Percentiles rank a stretch among this genome's conserved stretches.
These are phyloP conservation scores for Xylaria curta DNA, from an alignment of 495 filamentous ascomycete genomes.

Conservation along the genomic window DNA sequence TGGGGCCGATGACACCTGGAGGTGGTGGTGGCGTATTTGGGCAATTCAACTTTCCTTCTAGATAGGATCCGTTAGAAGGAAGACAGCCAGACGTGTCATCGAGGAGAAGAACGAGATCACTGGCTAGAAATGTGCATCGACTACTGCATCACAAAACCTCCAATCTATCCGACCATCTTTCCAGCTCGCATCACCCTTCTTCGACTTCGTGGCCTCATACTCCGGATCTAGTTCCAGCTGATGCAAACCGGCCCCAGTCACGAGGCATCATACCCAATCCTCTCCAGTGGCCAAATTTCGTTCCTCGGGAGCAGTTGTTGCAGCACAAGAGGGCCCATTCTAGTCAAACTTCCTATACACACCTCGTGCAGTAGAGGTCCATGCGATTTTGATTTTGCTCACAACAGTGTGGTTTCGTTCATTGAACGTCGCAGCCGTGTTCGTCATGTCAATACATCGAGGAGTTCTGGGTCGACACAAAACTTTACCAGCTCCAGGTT, in stretches of 20 bases:
- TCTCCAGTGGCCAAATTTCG: conserved; percentile 20
- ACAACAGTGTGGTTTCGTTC: neutral
- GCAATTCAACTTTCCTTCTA: conserved; percentile 55
- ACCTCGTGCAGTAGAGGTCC: neutral
- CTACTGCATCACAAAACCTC: neutral
- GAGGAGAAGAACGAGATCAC: conserved; percentile 8
- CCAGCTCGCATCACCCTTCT: conserved; percentile 1
- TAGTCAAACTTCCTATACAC: conserved; percentile 1
- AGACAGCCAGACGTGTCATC: conserved; percentile 11
- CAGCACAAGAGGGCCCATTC: neutral
- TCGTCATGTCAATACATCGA: conserved; percentile 17
- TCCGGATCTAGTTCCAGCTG: conserved; percentile 1
- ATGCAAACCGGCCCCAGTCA: conserved; percentile 1
- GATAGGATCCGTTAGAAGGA: conserved; percentile 36
- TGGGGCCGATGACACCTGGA: conserved; percentile 73
- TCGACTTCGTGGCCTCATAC: conserved; percentile 9
- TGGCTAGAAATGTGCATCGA: conserved; percentile 17
- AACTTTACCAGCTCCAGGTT: neutral
- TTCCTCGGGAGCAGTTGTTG: neutral
- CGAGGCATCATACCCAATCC: conserved; percentile 22
- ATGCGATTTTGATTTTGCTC: neutral
- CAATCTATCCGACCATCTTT: conserved; percentile 8
- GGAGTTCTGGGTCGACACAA: conserved; percentile 1
- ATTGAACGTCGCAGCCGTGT: conserved; percentile 6
- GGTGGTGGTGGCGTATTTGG: conserved; percentile 70